These are phyloP conservation scores for Plasmodium gaboni DNA, from an alignment of 169 alveolate genomes.

Conservation along the genomic window DNA sequence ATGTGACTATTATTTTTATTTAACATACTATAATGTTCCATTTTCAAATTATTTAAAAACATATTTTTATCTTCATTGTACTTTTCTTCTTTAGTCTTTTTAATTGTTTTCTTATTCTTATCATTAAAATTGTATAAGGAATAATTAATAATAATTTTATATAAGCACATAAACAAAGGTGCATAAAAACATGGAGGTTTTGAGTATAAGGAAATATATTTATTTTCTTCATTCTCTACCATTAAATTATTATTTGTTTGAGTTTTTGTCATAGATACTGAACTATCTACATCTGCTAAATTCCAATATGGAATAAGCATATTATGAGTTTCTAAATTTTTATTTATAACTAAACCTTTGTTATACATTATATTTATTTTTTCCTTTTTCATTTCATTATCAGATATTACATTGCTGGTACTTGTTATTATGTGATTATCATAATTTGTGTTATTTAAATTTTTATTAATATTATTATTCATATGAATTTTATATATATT, in stretches of 20 bases:
- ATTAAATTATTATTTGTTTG: slow-evolving; percentile 20
- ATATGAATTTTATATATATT: neutral
- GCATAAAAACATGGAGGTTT: slow-evolving; percentile 76
- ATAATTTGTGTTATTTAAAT: neutral
- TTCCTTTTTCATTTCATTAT: slow-evolving; percentile 6
- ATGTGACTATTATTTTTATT: neutral
- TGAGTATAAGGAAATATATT: slow-evolving; percentile 53
- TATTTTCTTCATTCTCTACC: slow-evolving; percentile 63
- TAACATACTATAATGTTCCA: slow-evolving; percentile 9
- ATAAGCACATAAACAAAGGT: slow-evolving; percentile 73
- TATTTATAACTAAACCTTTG: slow-evolving; percentile 68
- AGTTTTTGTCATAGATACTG: slow-evolving; percentile 34
- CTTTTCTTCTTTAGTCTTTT: slow-evolving; percentile 51
- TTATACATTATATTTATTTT: slow-evolving; percentile 51
- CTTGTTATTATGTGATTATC: neutral
- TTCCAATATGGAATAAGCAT: slow-evolving; percentile 75
- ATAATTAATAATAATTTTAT: slow-evolving; percentile 65
- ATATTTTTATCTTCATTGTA: slow-evolving; percentile 35
- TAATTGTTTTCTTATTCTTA: slow-evolving; percentile 45
- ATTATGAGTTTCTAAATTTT: slow-evolving; percentile 18
- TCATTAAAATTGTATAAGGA: slow-evolving; percentile 73
- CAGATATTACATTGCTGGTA: neutral
- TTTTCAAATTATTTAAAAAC: neutral
- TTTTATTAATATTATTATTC: neutral
- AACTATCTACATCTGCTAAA: slow-evolving; percentile 46